phyloP scores from a whole-genome alignment of 2,329 filamentous ascomycete genomes.

The Spiromastix sp. region DNA sequence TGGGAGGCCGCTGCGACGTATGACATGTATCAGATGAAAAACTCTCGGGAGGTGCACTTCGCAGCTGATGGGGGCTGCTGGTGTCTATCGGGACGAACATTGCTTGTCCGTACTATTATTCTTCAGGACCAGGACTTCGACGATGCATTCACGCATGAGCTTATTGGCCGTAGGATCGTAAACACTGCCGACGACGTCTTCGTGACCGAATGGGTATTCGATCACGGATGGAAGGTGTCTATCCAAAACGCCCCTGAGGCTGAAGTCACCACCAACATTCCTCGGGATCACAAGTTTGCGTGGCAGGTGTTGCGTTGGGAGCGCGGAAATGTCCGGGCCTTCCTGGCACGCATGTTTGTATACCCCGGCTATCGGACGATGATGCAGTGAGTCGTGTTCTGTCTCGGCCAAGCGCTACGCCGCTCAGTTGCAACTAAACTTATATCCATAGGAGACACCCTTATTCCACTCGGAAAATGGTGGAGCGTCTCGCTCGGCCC shows the following conservation, averaged over 20 bases:
- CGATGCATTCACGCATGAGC: background rate
- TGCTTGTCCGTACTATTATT: background rate
- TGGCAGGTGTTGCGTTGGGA: background rate
- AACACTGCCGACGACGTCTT: background rate
- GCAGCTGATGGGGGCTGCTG: background rate
- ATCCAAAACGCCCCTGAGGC: background rate
- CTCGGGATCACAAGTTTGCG: background rate
- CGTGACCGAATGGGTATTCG: background rate
- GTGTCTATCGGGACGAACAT: background rate
- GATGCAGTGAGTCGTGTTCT: no score
- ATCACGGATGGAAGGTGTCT: background rate
- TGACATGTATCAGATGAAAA: background rate
- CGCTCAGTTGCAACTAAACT: no score
- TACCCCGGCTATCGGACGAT: background rate
- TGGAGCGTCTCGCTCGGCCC: background rate
- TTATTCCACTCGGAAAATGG: background rate
- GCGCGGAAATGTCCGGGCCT: background rate
- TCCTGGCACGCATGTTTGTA: background rate
- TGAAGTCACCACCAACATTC: background rate
- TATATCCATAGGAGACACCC: background rate
- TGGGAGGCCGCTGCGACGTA: background rate
- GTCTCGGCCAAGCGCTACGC: no score
- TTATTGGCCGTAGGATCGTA: background rate
- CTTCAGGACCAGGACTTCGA: background rate
- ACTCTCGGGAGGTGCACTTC: background rate